Evolutionary conservation across 257 asterid genomes (phyloP).

Genomic region (Nicotiana sylvestris): DNA sequence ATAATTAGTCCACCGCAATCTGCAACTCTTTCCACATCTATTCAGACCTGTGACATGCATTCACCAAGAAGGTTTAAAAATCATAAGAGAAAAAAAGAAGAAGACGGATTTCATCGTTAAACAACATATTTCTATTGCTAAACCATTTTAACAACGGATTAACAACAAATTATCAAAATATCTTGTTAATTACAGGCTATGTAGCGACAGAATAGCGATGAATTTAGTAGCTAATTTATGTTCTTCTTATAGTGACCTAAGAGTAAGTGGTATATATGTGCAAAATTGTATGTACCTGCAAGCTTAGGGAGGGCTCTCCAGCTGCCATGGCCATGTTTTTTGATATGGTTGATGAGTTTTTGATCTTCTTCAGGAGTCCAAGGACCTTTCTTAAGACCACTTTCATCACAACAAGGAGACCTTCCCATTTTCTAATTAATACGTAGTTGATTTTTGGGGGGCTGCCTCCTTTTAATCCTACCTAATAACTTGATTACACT

Average conservation of each 20-base stretch:
- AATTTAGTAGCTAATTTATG: no score
- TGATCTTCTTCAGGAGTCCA: conserved; percentile 95
- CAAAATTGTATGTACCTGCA: conserved; percentile 39
- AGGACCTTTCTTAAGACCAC: conserved; percentile 88
- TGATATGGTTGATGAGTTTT: conserved; percentile 52
- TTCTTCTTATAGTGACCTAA: no score
- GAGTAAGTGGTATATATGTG: no score
- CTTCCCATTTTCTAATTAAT: conserved; percentile 49
- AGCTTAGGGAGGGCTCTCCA: conserved; percentile 92
- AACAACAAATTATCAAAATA: no score
- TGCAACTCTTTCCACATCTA: conserved; percentile 83
- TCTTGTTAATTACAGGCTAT: no score
- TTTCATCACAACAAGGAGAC: conserved; percentile 60
- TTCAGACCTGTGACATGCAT: conserved; percentile 44
- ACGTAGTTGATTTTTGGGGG: conserved; percentile 13
- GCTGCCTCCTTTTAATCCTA: conserved; percentile 50
- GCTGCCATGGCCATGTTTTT: conserved; percentile 84
- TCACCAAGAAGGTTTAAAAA: neutral
- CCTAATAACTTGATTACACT: conserved; percentile 39
- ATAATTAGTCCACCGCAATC: conserved; percentile 85
- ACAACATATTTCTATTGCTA: no score
- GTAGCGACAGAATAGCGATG: no score
- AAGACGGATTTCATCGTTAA: no score
- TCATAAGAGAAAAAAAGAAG: neutral
- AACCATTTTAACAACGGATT: no score